Conservation (phyloP, 2,329 filamentous ascomycete species). For the Hymenotorrendiella dingleyae region DNA sequence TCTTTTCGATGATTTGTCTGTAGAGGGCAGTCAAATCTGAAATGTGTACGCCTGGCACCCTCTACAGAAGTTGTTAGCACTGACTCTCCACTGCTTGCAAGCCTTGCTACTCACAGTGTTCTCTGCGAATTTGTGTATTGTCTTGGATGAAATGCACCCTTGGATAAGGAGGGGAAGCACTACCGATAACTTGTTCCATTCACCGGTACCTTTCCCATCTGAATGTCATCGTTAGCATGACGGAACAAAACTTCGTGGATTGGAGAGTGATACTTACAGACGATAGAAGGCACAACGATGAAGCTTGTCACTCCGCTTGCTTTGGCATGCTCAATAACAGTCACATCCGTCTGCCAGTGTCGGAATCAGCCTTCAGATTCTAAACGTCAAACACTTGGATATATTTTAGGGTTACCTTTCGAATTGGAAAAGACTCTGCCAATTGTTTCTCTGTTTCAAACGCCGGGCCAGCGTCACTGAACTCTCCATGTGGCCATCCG, state of each 20-base stretch:
- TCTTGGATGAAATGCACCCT: conserved; percentile 12
- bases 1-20: conserved; percentile 19
- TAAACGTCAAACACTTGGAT: conserved; percentile 1
- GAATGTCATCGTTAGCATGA: conserved; percentile 12
- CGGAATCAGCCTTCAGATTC: too few species aligned
- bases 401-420: conserved; percentile 15
- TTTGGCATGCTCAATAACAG: conserved; percentile 17
- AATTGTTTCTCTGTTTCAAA: conserved; percentile 21
- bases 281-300: conserved; percentile 17
- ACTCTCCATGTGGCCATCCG: conserved; percentile 19
- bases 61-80: conserved; percentile 15
- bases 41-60: conserved; percentile 18
- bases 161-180: conserved; percentile 14
- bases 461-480: conserved; percentile 17
- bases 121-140: conserved; percentile 15
- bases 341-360: conserved; percentile 17
- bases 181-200: conserved; percentile 21
- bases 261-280: conserved; percentile 12
- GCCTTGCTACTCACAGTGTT: conserved; percentile 14
- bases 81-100: conserved; percentile 5
- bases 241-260: conserved; percentile 2
- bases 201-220: conserved; percentile 22
- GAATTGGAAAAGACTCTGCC: conserved; percentile 16
- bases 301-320: conserved; percentile 19
- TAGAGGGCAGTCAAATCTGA: conserved; percentile 23